Conservation (phyloP, 2,329 filamentous ascomycete genomes). For the Zymoseptoria crescenta region DNA sequence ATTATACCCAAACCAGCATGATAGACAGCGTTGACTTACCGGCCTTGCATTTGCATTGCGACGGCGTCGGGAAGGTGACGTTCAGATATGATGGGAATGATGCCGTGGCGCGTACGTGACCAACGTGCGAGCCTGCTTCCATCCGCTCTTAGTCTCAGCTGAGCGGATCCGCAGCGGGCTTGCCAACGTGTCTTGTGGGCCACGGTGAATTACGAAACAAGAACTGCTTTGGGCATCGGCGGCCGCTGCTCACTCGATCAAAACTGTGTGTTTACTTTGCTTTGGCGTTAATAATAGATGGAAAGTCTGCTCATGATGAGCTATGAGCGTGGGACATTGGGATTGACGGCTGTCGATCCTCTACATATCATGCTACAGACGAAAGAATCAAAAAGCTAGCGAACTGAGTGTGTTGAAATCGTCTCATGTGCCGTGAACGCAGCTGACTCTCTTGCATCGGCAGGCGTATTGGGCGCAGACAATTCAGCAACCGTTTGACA, state of each 20-base stretch:
- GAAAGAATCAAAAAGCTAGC: background rate
- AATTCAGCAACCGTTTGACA: background rate
- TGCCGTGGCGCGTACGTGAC: slow-evolving; percentile 14
- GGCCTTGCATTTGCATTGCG: slow-evolving; percentile 18
- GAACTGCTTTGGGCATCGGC: slow-evolving; percentile 16
- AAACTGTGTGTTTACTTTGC: slow-evolving; percentile 8
- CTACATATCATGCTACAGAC: background rate
- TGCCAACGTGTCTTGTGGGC: slow-evolving; percentile 12
- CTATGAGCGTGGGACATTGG: background rate
- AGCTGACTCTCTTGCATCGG: background rate
- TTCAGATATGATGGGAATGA: slow-evolving; percentile 7
- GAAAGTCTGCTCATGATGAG: slow-evolving; percentile 4
- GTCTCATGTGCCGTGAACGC: no score
- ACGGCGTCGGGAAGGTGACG: slow-evolving; percentile 18
- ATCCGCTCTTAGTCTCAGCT: slow-evolving; percentile 16
- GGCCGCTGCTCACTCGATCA: slow-evolving; percentile 18
- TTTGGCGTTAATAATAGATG: slow-evolving; percentile 17
- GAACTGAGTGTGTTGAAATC: background rate
- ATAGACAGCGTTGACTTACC: slow-evolving; percentile 22
- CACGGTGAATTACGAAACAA: slow-evolving; percentile 19
- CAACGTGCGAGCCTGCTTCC: slow-evolving; percentile 8
- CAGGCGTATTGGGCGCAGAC: background rate
- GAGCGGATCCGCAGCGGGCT: slow-evolving; percentile 13
- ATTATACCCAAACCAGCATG: slow-evolving; percentile 22
- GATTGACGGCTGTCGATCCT: background rate